phyloP scores from a whole-genome alignment of 2,329 filamentous ascomycete genomes.

The Pyrenophora seminiperda region DNA sequence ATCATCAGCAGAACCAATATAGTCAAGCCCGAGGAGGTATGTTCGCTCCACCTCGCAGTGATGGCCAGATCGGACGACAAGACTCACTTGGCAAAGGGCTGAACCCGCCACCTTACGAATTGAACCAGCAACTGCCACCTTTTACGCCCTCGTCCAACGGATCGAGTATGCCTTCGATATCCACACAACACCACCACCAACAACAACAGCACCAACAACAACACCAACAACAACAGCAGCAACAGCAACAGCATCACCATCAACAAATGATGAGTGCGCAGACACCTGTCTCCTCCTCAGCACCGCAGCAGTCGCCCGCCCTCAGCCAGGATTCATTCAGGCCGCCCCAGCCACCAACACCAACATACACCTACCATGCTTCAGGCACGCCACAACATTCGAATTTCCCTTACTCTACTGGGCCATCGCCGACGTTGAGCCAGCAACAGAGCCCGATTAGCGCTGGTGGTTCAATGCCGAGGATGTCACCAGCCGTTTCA shows the following conservation, averaged over 20 bases:
- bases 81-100: slow-evolving; percentile 69
- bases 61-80: slow-evolving; percentile 58
- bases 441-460: slow-evolving; percentile 57
- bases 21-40: slow-evolving; percentile 49
- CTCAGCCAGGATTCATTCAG: slow-evolving; percentile 65
- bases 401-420: slow-evolving; percentile 56
- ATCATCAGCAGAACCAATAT: slow-evolving; percentile 43
- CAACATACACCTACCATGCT: slow-evolving; percentile 67
- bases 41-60: slow-evolving; percentile 61
- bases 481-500: slow-evolving; percentile 59
- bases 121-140: slow-evolving; percentile 62
- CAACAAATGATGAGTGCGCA: slow-evolving; percentile 56
- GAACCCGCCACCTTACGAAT: slow-evolving; percentile 70
- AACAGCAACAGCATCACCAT: slow-evolving; percentile 37
- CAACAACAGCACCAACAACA: slow-evolving; percentile 20
- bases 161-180: slow-evolving; percentile 53
- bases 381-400: slow-evolving; percentile 58
- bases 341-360: slow-evolving; percentile 63
- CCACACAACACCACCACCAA: slow-evolving; percentile 48
- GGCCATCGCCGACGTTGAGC: slow-evolving; percentile 52
- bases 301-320: slow-evolving; percentile 57
- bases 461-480: slow-evolving; percentile 52
- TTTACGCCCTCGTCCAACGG: slow-evolving; percentile 64
- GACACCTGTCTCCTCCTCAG: slow-evolving; percentile 46
- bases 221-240: slow-evolving; percentile 35